Evolutionary conservation across 352 stramenopile genomes (phyloP), one percentile per base, ranked within the genome.

Genomic region (Blastocystis sp.): DNA sequence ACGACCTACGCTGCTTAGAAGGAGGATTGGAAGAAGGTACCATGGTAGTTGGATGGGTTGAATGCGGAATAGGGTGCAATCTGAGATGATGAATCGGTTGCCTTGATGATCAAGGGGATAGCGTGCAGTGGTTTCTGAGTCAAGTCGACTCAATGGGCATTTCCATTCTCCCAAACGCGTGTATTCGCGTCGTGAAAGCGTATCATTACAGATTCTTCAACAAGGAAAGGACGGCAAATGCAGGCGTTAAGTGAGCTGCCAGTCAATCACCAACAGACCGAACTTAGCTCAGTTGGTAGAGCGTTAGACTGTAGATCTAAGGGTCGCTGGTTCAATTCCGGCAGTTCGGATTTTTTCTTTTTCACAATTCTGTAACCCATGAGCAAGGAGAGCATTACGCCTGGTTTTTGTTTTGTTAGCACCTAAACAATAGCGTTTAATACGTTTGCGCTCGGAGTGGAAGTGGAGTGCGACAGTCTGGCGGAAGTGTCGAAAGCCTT

Each of bases 1-100:
- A 86, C 76, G n/a, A 86, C 76, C 76, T 86, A 86, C 17, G 10
- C 3, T 62, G 11, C n/a, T 40, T 7, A 60, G 9, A 41, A 34
- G 21, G 10, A n/a, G 14, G 34, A 7, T 43, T n/a, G 9, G 7
- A 43, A 19, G 7, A 9, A 11, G 5, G 23, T 76, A 76, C 65
- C 65, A 76, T 76, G 5, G 0, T 19, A 38, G 52, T 76, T 19
- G 9, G 21, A 28, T 2, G 14, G 52, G 19, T 28, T 19, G 5
- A 76, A 76, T 76, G 19, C 11, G 11, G 7, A 23, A 56, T 14
- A 43, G 14, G 5, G 65, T 43, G 23, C 52, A 17, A 53, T 53
- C 38, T 76, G n/a, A 21, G 28, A 34, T 34, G 28, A 34, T 34
- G 28, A 34, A 34, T 34, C 28, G 28, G 28, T 34, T 34, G 28